Conservation (phyloP, 1,284 basidiomycete genomes). For the Rugosomyces carneus region DNA sequence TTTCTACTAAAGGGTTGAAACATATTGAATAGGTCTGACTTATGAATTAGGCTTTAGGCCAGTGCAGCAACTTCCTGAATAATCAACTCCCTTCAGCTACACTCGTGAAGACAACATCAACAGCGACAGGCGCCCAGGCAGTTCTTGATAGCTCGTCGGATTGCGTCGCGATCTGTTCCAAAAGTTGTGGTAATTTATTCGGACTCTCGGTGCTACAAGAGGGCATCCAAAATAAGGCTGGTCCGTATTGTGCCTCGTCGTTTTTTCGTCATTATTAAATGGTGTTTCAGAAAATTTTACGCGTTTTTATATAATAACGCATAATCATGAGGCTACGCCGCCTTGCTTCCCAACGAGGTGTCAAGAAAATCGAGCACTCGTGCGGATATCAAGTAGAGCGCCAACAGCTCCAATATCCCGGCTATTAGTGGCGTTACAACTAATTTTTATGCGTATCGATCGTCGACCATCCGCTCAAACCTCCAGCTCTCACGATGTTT, state of each 20-base stretch:
- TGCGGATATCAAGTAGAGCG: constrained; percentile 17
- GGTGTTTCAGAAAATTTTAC: constrained; percentile 17
- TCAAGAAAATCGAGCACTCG: constrained; percentile 9
- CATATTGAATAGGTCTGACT: neutral
- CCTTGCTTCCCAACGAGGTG: constrained; percentile 1
- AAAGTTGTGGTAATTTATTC: constrained; percentile 52
- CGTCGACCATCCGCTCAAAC: constrained; percentile 47
- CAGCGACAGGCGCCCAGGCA: constrained; percentile 58
- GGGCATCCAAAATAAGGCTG: constrained; percentile 56
- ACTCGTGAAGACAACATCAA: constrained; percentile 54
- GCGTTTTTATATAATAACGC: constrained; percentile 17
- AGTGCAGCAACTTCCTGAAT: constrained; percentile 57
- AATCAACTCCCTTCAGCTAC: constrained; percentile 45
- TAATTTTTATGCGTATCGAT: constrained; percentile 46
- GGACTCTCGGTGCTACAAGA: constrained; percentile 51
- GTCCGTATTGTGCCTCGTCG: constrained; percentile 31
- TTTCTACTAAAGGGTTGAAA: neutral
- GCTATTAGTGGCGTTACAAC: constrained; percentile 23
- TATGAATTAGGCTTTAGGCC: constrained; percentile 60
- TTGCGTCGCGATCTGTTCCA: constrained; percentile 70
- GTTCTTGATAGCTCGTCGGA: constrained; percentile 38
- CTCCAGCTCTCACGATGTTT: constrained; percentile 51
- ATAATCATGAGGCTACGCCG: constrained; percentile 3
- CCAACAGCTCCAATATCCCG: constrained; percentile 17
- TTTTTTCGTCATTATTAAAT: neutral